phyloP scores from a whole-genome alignment of 306 rosid species.

The Rubus parviflorus region DNA sequence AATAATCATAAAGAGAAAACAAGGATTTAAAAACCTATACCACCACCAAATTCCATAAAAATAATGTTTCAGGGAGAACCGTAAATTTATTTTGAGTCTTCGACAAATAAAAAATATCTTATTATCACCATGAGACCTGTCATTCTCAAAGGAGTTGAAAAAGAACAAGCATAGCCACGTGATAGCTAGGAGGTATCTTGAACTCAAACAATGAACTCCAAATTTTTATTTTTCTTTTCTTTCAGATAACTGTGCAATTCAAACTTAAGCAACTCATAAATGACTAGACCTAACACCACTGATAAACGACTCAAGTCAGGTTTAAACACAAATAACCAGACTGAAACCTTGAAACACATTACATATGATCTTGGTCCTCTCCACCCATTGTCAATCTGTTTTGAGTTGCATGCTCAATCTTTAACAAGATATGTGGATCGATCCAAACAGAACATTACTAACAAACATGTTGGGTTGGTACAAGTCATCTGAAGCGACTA shows the following conservation, averaged over 20 bases:
- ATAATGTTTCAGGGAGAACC: background rate
- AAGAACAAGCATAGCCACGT: background rate
- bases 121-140: background rate
- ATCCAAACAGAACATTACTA: background rate
- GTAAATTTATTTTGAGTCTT: background rate
- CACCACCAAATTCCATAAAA: background rate
- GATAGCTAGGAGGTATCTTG: background rate
- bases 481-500: background rate
- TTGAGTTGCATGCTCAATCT: background rate
- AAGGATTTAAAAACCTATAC: background rate
- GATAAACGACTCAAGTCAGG: background rate
- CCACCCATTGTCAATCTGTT: background rate
- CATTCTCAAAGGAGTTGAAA: constrained; percentile 4
- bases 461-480: background rate
- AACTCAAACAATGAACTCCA: background rate
- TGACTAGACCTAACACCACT: background rate
- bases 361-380: background rate
- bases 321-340: background rate
- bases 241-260: background rate
- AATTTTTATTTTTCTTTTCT: background rate
- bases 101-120: background rate
- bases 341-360: background rate
- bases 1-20: background rate
- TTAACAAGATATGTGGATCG: background rate
- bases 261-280: background rate